These are phyloP conservation scores for Cucurbita pepo DNA, from an alignment of 306 rosid species.

Conservation along the genomic window DNA sequence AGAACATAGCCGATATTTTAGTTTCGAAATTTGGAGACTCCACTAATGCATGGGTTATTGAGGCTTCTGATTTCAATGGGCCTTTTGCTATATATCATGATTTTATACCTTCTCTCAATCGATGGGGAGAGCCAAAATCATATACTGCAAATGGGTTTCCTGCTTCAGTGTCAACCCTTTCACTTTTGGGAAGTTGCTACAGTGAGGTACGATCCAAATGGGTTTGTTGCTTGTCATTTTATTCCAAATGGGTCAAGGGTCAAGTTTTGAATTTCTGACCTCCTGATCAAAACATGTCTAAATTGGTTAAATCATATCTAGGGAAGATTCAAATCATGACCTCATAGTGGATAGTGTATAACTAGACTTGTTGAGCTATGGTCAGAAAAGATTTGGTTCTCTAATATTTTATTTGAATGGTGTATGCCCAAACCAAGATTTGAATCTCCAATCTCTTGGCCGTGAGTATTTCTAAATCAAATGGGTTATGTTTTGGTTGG, in stretches of 20 bases:
- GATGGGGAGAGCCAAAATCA: slow-evolving; percentile 63
- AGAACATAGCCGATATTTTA: slow-evolving; percentile 50
- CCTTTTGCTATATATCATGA: slow-evolving; percentile 69
- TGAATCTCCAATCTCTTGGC: background rate
- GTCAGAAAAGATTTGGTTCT: no score
- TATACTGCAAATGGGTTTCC: slow-evolving; percentile 44
- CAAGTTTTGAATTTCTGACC: background rate
- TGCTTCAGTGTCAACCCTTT: slow-evolving; percentile 35
- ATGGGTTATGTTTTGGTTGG: background rate
- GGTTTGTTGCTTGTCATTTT: background rate
- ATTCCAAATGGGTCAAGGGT: no score
- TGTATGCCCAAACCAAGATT: background rate
- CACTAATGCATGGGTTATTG: slow-evolving; percentile 72
- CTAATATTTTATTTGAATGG: no score
- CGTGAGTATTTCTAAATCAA: background rate
- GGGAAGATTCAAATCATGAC: background rate
- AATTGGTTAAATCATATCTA: no score
- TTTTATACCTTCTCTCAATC: slow-evolving; percentile 51
- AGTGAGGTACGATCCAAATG: slow-evolving; percentile 27
- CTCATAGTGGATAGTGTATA: background rate
- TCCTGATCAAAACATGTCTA: no score
- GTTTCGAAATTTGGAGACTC: slow-evolving; percentile 56
- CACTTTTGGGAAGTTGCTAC: slow-evolving; percentile 47
- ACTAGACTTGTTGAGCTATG: background rate
- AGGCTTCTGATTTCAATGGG: slow-evolving; percentile 62